These are phyloP conservation scores for Neobulgaria alba DNA, from an alignment of 2,329 filamentous ascomycete genomes.

Conservation along the genomic window DNA sequence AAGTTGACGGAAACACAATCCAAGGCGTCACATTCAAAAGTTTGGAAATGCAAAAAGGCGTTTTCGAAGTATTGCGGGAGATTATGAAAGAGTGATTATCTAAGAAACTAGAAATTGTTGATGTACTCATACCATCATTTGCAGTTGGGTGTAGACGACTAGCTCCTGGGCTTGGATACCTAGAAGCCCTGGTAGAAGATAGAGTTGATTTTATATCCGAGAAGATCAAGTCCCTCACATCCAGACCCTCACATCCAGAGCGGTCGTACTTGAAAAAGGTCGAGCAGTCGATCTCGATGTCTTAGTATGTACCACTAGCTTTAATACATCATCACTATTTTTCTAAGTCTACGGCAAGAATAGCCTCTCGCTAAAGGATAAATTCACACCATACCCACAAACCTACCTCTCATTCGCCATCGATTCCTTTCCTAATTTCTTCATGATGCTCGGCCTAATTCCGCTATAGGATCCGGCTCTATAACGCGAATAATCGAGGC, in stretches of 20 bases:
- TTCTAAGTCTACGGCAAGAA: conserved; percentile 23
- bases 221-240: too few relatives aligned
- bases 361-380: conserved; percentile 15
- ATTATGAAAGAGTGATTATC: conserved; percentile 35
- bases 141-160: conserved; percentile 36
- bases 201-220: conserved; percentile 35
- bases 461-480: conserved; percentile 19
- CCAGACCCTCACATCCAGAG: conserved; percentile 31
- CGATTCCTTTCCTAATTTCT: conserved; percentile 25
- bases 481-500: conserved; percentile 23
- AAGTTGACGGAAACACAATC: conserved; percentile 34
- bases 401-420: conserved; percentile 21
- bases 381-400: conserved; percentile 21
- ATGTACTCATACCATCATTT: conserved; percentile 32
- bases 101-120: conserved; percentile 31
- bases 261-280: conserved; percentile 27
- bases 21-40: conserved; percentile 34
- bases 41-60: conserved; percentile 30
- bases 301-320: conserved; percentile 32
- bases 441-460: conserved; percentile 26
- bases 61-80: conserved; percentile 27
- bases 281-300: conserved; percentile 28
- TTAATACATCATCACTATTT: conserved; percentile 24
- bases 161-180: conserved; percentile 35
- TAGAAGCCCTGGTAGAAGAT: conserved; percentile 31